Base-by-base conservation (phyloP, 2,329 filamentous ascomycete genomes). In the Pestalotiopsis sp. region DNA sequence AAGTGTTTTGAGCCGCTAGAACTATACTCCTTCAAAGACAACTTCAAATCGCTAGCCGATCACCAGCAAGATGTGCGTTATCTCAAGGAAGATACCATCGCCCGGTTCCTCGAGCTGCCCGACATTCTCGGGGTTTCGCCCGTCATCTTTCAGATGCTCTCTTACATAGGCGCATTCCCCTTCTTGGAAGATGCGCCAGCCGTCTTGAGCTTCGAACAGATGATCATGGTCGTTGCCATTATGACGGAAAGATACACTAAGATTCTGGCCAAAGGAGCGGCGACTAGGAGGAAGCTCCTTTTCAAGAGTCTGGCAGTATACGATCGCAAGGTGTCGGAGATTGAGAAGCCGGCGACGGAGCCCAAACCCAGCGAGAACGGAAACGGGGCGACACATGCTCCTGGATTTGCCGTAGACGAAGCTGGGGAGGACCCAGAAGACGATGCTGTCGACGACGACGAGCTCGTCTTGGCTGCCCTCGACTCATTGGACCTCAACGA, bases 241-340 rank as follows among this genome's bases (percentile, higher is more conserved):
- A 85, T 93, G 82, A 93, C 92, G 1, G 89, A 92, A 73, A 85
- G 92, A 69, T 92, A 92, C 77, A 85, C 84, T 62, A 85, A 86
- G 36, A 90, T 93, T 7, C 77, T 94, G 45, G 85, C 86, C 67
- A 85, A 84, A 69, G 86, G 87, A 2, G 85, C 85, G 36, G 82
- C 83, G 23, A 88, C 90, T 73, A 85, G 90, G 71, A 84, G 85
- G 36, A 90, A 90, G 77, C 83, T 94, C 64, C 76, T 94, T 12
- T 94, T 93, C 79, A 88, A 88, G 74, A 92, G 91, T 73, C 75
- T 94, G 72, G 91, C 92, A 5, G 90, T 94, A 3, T 90, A 91
- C 73, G 92, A 94, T 75, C 86, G 90, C 64, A 85, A 84, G 70
- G 78, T 85, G 2, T 83, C 83, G 13, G 79, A 78, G 66, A 76